Percentiles rank a stretch among this genome's conserved stretches.
Conservation (phyloP, 345 rosid species). For the Hypericum androsaemum region DNA sequence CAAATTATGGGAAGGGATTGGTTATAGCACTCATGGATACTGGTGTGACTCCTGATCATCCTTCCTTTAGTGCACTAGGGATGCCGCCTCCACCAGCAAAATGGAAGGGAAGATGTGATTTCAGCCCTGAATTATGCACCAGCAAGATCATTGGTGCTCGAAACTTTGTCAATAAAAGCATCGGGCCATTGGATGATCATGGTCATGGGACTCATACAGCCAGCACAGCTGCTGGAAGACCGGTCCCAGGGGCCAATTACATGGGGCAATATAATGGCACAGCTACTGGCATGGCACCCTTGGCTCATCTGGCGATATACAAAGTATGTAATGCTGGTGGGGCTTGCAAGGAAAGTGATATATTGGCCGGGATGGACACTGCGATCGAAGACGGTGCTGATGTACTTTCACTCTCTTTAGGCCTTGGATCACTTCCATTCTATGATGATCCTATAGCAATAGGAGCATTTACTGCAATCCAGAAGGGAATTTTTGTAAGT, state of each 20-base stretch:
- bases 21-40: neutral
- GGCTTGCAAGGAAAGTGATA: neutral
- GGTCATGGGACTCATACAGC: constrained; percentile 4
- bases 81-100: constrained; percentile 6
- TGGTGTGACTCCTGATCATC: neutral
- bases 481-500: neutral
- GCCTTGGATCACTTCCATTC: neutral
- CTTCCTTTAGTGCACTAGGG: neutral
- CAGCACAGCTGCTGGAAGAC: neutral
- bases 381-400: constrained; percentile 5
- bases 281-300: too few species aligned
- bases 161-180: neutral
- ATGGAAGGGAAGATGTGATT: constrained; percentile 3
- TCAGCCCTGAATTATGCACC: neutral
- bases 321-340: neutral
- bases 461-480: neutral
- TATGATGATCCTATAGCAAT: constrained; percentile 4
- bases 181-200: neutral
- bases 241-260: too few species aligned
- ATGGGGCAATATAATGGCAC: too few species aligned
- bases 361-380: constrained; percentile 6
- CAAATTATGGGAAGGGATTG: constrained; percentile 1
- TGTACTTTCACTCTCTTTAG: constrained; percentile 4
- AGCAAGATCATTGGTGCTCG: constrained; percentile 2
- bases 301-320: too few species aligned